These are phyloP conservation scores for Magnolia kwangsiensis DNA, from an alignment of 164 flowering plant genomes.

Conservation along the genomic window DNA sequence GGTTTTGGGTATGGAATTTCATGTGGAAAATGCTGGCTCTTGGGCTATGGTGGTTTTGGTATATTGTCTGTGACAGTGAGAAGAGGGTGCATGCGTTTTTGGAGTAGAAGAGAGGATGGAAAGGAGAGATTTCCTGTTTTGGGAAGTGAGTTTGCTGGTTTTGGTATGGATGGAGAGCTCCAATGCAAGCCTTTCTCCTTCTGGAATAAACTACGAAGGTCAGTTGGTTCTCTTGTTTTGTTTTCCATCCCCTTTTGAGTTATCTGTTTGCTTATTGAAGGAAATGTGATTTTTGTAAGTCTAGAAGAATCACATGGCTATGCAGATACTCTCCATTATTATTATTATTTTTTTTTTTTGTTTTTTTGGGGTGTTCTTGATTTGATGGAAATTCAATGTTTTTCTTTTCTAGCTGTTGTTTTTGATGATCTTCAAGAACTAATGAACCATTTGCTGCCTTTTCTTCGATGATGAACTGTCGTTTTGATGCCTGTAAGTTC, in stretches of 20 bases:
- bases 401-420: neutral
- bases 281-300: neutral
- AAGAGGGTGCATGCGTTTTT: slow-evolving; percentile 11
- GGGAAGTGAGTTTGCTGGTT: slow-evolving; percentile 46
- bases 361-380: neutral
- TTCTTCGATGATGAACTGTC: no score
- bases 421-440: neutral
- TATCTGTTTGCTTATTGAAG: no score
- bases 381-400: neutral
- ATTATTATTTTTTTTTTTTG: neutral
- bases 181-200: slow-evolving; percentile 83
- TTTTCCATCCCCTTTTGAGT: no score
- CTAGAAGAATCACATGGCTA: neutral
- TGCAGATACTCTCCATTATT: neutral
- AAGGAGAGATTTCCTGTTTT: slow-evolving; percentile 21
- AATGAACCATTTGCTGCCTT: neutral
- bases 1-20: neutral
- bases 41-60: slow-evolving; percentile 25
- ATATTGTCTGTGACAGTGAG: slow-evolving; percentile 14
- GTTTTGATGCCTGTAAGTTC: no score
- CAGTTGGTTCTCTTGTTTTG: slow-evolving; percentile 11
- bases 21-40: neutral
- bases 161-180: slow-evolving; percentile 42
- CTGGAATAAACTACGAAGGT: slow-evolving; percentile 95
- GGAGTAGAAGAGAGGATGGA: slow-evolving; percentile 36